Conservation (phyloP, 441 rosid species). For the Geranium incanum region DNA sequence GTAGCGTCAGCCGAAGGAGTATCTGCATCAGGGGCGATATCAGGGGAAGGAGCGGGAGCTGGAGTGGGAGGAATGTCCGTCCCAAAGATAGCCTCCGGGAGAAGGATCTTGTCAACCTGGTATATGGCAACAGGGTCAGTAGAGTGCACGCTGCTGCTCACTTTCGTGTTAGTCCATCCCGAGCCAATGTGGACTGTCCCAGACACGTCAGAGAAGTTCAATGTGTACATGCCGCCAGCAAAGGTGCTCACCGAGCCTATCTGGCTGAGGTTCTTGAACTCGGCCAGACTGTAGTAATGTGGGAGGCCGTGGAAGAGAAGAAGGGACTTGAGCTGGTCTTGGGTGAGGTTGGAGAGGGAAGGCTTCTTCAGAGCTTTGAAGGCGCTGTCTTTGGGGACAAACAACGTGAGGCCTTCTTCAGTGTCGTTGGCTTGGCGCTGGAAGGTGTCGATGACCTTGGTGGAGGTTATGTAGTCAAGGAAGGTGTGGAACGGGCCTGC, state of each 20-base stretch:
- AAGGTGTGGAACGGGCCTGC: constrained; percentile 84
- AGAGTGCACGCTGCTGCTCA: constrained; percentile 70
- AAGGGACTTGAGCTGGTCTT: constrained; percentile 62
- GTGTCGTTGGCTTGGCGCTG: constrained; percentile 89
- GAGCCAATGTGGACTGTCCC: constrained; percentile 64
- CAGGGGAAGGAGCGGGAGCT: constrained; percentile 81
- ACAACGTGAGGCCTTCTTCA: constrained; percentile 76
- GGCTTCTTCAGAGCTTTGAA: constrained; percentile 60
- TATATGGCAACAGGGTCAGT: constrained; percentile 80
- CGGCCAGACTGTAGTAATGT: constrained; percentile 57
- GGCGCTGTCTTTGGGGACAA: constrained; percentile 72
- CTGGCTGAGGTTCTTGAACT: constrained; percentile 72
- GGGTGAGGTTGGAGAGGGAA: constrained; percentile 61
- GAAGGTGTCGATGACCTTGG: constrained; percentile 73
- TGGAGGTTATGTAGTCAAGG: constrained; percentile 56
- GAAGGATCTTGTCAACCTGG: constrained; percentile 64
- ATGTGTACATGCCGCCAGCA: constrained; percentile 59
- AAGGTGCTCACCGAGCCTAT: constrained; percentile 50
- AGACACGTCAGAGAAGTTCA: constrained; percentile 62
- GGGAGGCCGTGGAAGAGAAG: constrained; percentile 77
- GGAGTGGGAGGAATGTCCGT: constrained; percentile 83
- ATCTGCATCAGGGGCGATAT: constrained; percentile 46
- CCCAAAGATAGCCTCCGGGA: constrained; percentile 86
- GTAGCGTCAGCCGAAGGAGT: constrained; percentile 41
- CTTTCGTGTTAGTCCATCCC: constrained; percentile 71